Evolutionary conservation across 768 basidiomycete species (phyloP).

Genomic region (Coprinellus micaceus): DNA sequence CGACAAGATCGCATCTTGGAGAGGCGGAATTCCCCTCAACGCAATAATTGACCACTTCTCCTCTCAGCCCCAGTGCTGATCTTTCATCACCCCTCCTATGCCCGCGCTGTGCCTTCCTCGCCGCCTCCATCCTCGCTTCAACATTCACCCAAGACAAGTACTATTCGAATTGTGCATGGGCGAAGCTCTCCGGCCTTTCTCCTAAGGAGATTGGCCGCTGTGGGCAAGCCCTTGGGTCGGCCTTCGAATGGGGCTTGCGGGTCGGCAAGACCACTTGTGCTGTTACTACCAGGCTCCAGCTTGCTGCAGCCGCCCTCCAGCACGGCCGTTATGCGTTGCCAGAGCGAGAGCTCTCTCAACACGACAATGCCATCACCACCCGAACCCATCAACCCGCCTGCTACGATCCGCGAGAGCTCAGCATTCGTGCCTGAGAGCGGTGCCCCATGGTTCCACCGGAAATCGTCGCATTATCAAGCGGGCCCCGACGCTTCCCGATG

Average conservation of each 20-base stretch:
- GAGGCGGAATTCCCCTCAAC: background rate
- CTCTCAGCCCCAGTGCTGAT: conserved; percentile 24
- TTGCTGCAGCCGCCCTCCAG: conserved; percentile 13
- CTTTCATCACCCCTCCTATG: conserved; percentile 84
- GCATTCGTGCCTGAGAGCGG: background rate
- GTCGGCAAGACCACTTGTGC: conserved; percentile 62
- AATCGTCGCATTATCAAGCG: background rate
- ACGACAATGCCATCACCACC: conserved; percentile 5
- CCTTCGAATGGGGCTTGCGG: conserved; percentile 93
- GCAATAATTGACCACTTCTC: conserved; percentile 7
- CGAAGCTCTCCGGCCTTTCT: conserved; percentile 85
- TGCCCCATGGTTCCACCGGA: background rate
- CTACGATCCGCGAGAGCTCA: background rate
- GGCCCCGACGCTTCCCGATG: background rate
- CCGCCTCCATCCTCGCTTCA: conserved; percentile 81
- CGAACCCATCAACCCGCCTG: conserved; percentile 19
- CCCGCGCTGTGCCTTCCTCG: conserved; percentile 84
- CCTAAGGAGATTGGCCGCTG: conserved; percentile 84
- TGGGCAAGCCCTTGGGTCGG: conserved; percentile 82
- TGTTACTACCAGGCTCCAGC: conserved; percentile 18
- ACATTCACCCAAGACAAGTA: conserved; percentile 93
- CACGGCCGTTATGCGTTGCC: conserved; percentile 44
- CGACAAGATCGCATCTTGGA: background rate
- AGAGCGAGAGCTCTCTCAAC: conserved; percentile 43
- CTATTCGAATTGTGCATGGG: conserved; percentile 93